Percentiles rank a stretch among this genome's conserved stretches.
Evolutionary conservation across 2,329 filamentous ascomycete species (phyloP).

Genomic region (Oidium heveae): DNA sequence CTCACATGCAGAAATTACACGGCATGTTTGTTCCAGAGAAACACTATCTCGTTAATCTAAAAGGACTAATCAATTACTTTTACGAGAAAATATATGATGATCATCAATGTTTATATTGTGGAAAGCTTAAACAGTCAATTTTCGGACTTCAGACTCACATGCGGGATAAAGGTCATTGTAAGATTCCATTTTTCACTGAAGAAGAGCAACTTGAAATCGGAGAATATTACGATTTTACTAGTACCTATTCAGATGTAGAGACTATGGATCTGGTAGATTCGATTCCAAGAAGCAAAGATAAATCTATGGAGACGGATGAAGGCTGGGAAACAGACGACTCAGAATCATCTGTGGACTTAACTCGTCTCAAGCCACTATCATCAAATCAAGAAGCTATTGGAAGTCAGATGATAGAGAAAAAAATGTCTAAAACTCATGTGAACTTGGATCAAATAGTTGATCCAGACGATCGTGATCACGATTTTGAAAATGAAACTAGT

Average conservation of each 20-base stretch:
- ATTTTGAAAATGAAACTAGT: constrained; percentile 50
- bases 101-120: constrained; percentile 71
- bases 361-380: constrained; percentile 56
- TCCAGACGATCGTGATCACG: constrained; percentile 10
- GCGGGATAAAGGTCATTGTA: constrained; percentile 90
- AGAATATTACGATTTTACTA: constrained; percentile 90
- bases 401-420: not conserved
- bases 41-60: constrained; percentile 55
- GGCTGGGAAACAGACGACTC: constrained; percentile 93
- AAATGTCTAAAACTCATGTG: constrained; percentile 42
- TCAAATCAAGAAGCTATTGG: constrained; percentile 28
- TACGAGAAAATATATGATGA: constrained; percentile 56
- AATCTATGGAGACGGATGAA: constrained; percentile 34
- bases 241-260: constrained; percentile 51
- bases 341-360: constrained; percentile 67
- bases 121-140: constrained; percentile 53
- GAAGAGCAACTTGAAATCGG: constrained; percentile 84
- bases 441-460: constrained; percentile 33
- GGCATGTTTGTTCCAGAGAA: constrained; percentile 92
- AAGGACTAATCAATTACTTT: constrained; percentile 57
- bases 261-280: not conserved
- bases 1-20: constrained; percentile 80
- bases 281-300: constrained; percentile 15
- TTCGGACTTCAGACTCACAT: constrained; percentile 85
- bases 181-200: constrained; percentile 75